phyloP scores from a whole-genome alignment of 176 grass and related monocot species.

The Hyparrhenia diplandra region DNA sequence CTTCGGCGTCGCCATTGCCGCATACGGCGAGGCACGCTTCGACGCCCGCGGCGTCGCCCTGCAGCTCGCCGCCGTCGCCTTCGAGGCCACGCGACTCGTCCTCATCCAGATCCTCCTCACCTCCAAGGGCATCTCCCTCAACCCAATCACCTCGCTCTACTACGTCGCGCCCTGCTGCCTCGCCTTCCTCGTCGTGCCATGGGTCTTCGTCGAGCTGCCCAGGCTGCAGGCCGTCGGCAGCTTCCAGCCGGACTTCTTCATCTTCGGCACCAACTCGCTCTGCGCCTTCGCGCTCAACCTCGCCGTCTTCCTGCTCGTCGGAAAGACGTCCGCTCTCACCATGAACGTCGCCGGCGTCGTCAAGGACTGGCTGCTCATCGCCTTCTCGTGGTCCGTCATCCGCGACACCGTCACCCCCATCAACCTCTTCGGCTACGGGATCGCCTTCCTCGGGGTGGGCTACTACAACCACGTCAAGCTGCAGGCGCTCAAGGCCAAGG shows the following conservation, averaged over 20 bases:
- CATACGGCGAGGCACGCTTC: too few relatives aligned
- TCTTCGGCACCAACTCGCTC: slow-evolving; percentile 80
- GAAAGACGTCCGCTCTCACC: slow-evolving; percentile 84
- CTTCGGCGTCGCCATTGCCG: too few relatives aligned
- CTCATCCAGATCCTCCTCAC: slow-evolving; percentile 45
- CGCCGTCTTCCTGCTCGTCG: slow-evolving; percentile 85
- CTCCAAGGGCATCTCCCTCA: slow-evolving; percentile 89
- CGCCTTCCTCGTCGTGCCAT: slow-evolving; percentile 66
- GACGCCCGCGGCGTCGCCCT: too few relatives aligned
- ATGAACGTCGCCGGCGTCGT: slow-evolving; percentile 98
- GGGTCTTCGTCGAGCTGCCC: slow-evolving; percentile 79
- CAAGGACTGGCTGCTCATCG: slow-evolving; percentile 89
- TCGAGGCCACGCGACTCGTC: too few relatives aligned
- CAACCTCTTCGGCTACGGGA: slow-evolving; percentile 86
- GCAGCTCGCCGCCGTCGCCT: too few relatives aligned
- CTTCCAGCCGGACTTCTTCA: slow-evolving; percentile 68
- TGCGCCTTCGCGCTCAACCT: slow-evolving; percentile 92
- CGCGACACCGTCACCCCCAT: slow-evolving; percentile 78
- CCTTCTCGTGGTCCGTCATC: slow-evolving; percentile 97
- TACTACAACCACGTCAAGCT: slow-evolving; percentile 98
- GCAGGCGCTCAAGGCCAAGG: slow-evolving; percentile 93
- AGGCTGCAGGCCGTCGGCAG: slow-evolving; percentile 48
- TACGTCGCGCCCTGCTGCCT: slow-evolving; percentile 88
- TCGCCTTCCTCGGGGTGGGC: slow-evolving; percentile 83
- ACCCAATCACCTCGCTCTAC: slow-evolving; percentile 99